Evolutionary conservation across 164 flowering plant species (phyloP).

Genomic region (Amborella trichopoda): DNA sequence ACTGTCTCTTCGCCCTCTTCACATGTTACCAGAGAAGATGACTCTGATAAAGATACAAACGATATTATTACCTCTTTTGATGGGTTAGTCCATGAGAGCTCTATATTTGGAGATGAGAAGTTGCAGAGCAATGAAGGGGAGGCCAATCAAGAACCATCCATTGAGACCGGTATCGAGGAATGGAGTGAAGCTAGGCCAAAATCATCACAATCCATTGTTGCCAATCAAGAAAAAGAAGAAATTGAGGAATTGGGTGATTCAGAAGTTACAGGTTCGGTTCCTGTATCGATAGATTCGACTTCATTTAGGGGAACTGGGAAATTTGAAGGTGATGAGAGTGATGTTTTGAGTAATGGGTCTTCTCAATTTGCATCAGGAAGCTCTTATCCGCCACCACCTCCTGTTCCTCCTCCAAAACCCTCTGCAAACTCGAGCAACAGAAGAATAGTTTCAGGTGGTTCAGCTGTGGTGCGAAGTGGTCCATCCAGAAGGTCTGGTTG

Average conservation of each 20-base stretch:
- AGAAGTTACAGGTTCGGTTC: slow-evolving; percentile 20
- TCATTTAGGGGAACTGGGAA: slow-evolving; percentile 32
- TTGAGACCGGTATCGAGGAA: slow-evolving; percentile 14
- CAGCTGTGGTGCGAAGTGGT: slow-evolving; percentile 38
- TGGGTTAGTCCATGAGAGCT: slow-evolving; percentile 26
- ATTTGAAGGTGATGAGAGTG: slow-evolving; percentile 20
- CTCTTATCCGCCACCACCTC: slow-evolving; percentile 86
- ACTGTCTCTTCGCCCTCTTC: slow-evolving; percentile 16
- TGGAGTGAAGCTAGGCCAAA: slow-evolving; percentile 1
- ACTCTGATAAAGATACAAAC: slow-evolving; percentile 30
- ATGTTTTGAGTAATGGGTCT: slow-evolving; percentile 17
- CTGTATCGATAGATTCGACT: slow-evolving; percentile 21
- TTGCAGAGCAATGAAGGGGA: slow-evolving; percentile 26
- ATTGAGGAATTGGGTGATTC: slow-evolving; percentile 22
- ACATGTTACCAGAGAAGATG: slow-evolving; percentile 40
- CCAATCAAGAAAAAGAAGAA: slow-evolving; percentile 18
- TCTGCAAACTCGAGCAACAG: slow-evolving; percentile 29
- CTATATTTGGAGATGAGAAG: slow-evolving; percentile 24
- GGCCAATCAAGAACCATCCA: slow-evolving; percentile 12
- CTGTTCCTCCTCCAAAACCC: slow-evolving; percentile 81
- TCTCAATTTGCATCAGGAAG: slow-evolving; percentile 20
- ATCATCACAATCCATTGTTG: too few species aligned
- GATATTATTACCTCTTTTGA: slow-evolving; percentile 23
- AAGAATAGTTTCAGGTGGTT: slow-evolving; percentile 31
- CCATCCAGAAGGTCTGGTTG: slow-evolving; percentile 63